Conservation (phyloP, 192 early-diverging fungal species). For the Globomyces pollinis-pini region DNA sequence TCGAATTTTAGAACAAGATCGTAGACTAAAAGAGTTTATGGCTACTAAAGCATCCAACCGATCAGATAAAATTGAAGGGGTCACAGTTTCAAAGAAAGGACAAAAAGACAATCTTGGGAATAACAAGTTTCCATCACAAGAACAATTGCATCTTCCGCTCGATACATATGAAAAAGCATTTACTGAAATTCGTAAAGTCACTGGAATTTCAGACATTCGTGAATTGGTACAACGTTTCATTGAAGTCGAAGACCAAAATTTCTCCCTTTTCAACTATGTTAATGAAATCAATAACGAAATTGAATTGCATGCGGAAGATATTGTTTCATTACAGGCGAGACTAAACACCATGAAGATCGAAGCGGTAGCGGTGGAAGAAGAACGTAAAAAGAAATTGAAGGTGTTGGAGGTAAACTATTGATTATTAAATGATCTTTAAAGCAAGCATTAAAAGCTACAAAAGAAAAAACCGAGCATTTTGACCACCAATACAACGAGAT, state of each 20-base stretch:
- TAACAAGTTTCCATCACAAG: constrained; percentile 38
- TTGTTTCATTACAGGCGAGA: constrained; percentile 38
- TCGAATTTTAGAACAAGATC: constrained; percentile 48
- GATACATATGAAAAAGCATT: constrained; percentile 47
- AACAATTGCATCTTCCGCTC: constrained; percentile 33
- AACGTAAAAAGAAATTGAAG: constrained; percentile 28
- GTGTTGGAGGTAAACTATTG: constrained; percentile 30
- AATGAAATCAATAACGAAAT: constrained; percentile 59
- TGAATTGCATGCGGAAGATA: constrained; percentile 49
- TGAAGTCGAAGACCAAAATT: constrained; percentile 54
- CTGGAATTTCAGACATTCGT: constrained; percentile 40
- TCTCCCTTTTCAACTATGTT: constrained; percentile 61
- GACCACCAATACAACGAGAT: constrained; percentile 37
- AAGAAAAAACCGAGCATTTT: constrained; percentile 5
- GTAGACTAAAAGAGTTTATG: constrained; percentile 54
- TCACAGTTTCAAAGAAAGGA: not conserved
- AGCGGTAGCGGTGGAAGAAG: constrained; percentile 32
- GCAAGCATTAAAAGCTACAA: constrained; percentile 1
- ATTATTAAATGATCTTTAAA: not conserved
- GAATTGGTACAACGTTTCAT: constrained; percentile 51
- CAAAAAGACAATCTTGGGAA: not conserved
- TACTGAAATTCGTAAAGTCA: constrained; percentile 44
- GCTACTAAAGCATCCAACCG: constrained; percentile 49
- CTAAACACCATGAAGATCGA: constrained; percentile 40
- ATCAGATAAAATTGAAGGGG: constrained; percentile 13